Conservation (phyloP, 371 early-diverging fungal species). For the Mortierella sp. region DNA sequence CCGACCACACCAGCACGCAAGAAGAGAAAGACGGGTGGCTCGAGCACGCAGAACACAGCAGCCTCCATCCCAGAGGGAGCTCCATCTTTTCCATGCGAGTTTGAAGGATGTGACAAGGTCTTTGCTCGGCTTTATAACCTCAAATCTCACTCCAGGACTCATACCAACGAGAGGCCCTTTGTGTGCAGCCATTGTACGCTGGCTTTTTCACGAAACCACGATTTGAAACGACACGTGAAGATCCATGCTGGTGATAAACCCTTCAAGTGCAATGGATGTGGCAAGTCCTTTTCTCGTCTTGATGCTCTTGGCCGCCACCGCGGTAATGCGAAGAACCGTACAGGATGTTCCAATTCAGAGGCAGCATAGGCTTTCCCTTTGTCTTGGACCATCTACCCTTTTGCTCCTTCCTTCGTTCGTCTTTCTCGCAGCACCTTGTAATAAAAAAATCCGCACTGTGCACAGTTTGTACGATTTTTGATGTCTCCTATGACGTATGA, state of each 20-base stretch:
- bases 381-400: background rate
- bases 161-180: conserved; percentile 85
- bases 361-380: background rate
- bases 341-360: conserved; percentile 22
- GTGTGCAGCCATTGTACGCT: conserved; percentile 77
- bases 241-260: conserved; percentile 90
- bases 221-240: conserved; percentile 86
- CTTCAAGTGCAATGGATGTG: conserved; percentile 82
- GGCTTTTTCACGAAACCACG: conserved; percentile 88
- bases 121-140: conserved; percentile 83
- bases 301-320: conserved; percentile 59
- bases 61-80: conserved; percentile 53
- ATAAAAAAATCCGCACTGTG: conserved; percentile 7
- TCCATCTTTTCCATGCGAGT: conserved; percentile 65
- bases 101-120: conserved; percentile 76
- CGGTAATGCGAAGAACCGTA: conserved; percentile 45
- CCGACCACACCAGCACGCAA: conserved; percentile 20
- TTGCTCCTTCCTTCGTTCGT: background rate
- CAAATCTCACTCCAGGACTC: conserved; percentile 83
- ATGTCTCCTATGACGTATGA: no score
- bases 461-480: no score
- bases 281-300: conserved; percentile 75
- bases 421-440: background rate
- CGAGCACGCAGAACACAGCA: conserved; percentile 36
- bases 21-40: conserved; percentile 24